Base-by-base conservation (phyloP, 805 yeast species). In the Teunomyces atbi region DNA sequence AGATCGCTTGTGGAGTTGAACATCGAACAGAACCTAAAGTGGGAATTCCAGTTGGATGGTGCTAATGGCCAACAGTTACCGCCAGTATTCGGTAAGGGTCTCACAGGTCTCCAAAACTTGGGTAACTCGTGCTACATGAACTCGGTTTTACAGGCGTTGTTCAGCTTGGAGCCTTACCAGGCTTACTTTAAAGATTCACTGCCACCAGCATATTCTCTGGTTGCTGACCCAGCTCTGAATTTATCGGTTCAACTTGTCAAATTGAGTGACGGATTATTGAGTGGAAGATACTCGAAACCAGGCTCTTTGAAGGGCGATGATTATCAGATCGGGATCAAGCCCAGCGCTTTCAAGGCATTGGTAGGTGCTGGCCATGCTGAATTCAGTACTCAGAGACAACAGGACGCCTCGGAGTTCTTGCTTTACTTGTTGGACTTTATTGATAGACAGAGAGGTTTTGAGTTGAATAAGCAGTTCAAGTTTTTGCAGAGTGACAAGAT, bases 71-170 rank as follows among this genome's bases (percentile, higher is more conserved):
- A 77, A 38, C 76, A 76, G 40, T 68, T 86, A 44, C 57, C 63
- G 10, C 88, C 89, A 2, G 69, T 92, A 1, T 82, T 76, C 61
- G 99, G 98, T 0, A 71, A 82, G 5, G 87, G 82, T 0, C 70
- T 86, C 27, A 88, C 96, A 0, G 99, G 99, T 0, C 67, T 94
- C 60, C 82, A 86, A 55, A 94, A 94, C 59, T 68, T 94, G 52
- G 99, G 99, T 2, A 94, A 94, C 58, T 85, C 96, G 0, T 94
- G 99, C 66, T 94, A 94, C 61, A 56, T 94, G 50, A 86, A 90
- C 41, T 85, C 96, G 1, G 89, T 83, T 0, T 49, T 89, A 2
- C 99, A 94, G 62, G 72, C 82, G 1, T 64, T 94, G 38, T 84
- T 86, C 53, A 60, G 77, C 41, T 55, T 77, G 26, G 61, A 67